phyloP scores from a whole-genome alignment of 2,329 filamentous ascomycete genomes.

The Samsoniella hepiali region DNA sequence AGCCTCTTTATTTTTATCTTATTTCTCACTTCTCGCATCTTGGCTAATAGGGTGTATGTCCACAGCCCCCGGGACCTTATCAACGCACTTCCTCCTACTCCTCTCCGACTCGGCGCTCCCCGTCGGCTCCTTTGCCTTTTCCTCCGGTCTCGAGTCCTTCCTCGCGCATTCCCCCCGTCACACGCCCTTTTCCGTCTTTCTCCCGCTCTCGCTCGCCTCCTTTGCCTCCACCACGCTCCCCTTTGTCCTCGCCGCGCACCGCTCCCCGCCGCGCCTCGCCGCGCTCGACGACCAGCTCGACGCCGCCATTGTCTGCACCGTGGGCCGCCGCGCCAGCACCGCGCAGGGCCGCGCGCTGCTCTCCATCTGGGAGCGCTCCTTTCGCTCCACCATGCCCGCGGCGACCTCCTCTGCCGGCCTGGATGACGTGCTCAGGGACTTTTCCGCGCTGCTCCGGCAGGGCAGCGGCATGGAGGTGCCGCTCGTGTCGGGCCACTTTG shows the following conservation, averaged over 20 bases:
- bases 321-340: constrained; percentile 70
- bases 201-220: constrained; percentile 66
- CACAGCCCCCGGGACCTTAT: constrained; percentile 21
- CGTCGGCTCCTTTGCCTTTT: constrained; percentile 84
- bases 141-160: constrained; percentile 77
- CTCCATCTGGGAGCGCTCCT: constrained; percentile 71
- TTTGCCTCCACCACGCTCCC: constrained; percentile 71
- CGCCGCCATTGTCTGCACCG: constrained; percentile 73
- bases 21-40: not conserved
- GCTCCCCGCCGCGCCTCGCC: constrained; percentile 46
- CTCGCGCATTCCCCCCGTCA: constrained; percentile 59
- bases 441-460: constrained; percentile 34
- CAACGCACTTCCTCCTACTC: constrained; percentile 65
- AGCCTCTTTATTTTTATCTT: not conserved
- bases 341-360: constrained; percentile 74
- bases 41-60: not conserved
- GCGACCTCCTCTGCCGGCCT: constrained; percentile 24
- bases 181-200: constrained; percentile 59
- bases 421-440: constrained; percentile 32
- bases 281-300: constrained; percentile 72
- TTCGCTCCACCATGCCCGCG: constrained; percentile 41
- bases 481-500: constrained; percentile 60
- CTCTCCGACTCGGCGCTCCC: constrained; percentile 79
- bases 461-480: constrained; percentile 34
- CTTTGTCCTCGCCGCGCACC: constrained; percentile 68